Percentiles rank a stretch among this genome's conserved stretches.
These are phyloP conservation scores for Rheum nobile DNA, from an alignment of 148 eudicot species.

Conservation along the genomic window DNA sequence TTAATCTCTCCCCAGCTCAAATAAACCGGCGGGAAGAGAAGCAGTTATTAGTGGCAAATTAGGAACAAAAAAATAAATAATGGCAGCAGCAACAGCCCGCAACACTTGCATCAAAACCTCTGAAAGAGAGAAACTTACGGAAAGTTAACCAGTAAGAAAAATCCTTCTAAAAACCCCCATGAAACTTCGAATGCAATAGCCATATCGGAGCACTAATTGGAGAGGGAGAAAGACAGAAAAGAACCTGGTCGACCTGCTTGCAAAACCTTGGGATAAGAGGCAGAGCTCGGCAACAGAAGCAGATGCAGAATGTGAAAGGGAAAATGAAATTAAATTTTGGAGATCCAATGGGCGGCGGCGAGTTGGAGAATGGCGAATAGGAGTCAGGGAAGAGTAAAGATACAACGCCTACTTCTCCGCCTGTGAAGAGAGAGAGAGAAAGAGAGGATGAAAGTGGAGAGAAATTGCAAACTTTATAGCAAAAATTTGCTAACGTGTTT, in stretches of 20 bases:
- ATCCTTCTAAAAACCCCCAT: not conserved
- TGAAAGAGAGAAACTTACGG: not conserved
- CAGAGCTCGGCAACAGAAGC: not conserved
- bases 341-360: constrained; percentile 1
- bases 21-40: not conserved
- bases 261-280: not conserved
- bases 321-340: not conserved
- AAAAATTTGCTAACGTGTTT: not conserved
- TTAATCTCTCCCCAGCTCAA: not conserved
- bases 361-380: not conserved
- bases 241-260: not conserved
- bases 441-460: not conserved
- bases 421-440: not conserved
- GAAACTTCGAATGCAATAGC: not conserved
- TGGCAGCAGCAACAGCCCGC: not conserved
- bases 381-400: not conserved
- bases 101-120: not conserved
- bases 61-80: not conserved
- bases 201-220: not conserved
- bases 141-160: not conserved
- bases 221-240: not conserved
- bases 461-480: constrained; percentile 3
- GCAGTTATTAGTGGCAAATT: not conserved
- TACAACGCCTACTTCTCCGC: not conserved
- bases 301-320: not conserved